Evolutionary conservation across 805 yeast genomes (phyloP).

Genomic region (Sugiyamaella qingdaonensis): DNA sequence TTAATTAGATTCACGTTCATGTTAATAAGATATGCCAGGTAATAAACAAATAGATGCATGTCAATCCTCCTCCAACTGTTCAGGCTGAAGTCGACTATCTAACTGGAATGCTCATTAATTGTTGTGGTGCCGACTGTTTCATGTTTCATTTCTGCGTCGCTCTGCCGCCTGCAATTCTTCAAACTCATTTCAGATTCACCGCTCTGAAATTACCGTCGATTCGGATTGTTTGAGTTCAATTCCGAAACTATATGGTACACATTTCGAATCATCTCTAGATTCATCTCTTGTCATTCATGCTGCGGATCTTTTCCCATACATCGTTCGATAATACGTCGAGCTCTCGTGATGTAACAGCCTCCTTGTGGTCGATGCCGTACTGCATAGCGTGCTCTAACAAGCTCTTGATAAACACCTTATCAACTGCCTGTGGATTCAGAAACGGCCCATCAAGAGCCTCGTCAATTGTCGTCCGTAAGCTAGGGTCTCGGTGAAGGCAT

Average conservation of each 20-base stretch:
- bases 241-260: background rate
- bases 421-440: conserved; percentile 69
- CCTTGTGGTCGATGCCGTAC: conserved; percentile 54
- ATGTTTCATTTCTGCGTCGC: too few species aligned
- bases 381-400: conserved; percentile 72
- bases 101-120: too few species aligned
- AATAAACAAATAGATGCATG: too few species aligned
- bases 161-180: too few species aligned
- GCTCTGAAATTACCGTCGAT: too few species aligned
- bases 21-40: too few species aligned
- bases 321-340: conserved; percentile 49
- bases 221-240: too few species aligned
- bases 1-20: too few species aligned
- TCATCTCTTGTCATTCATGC: background rate
- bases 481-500: conserved; percentile 71
- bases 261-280: background rate
- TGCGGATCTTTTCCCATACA: conserved; percentile 50
- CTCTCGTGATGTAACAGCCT: conserved; percentile 41
- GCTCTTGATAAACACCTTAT: conserved; percentile 61
- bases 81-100: too few species aligned
- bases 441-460: conserved; percentile 64
- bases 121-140: too few species aligned
- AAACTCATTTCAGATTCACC: too few species aligned
- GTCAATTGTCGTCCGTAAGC: conserved; percentile 57
- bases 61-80: too few species aligned